Conservation (phyloP, 129 eudicot genomes). For the Escallonia herrerae region DNA sequence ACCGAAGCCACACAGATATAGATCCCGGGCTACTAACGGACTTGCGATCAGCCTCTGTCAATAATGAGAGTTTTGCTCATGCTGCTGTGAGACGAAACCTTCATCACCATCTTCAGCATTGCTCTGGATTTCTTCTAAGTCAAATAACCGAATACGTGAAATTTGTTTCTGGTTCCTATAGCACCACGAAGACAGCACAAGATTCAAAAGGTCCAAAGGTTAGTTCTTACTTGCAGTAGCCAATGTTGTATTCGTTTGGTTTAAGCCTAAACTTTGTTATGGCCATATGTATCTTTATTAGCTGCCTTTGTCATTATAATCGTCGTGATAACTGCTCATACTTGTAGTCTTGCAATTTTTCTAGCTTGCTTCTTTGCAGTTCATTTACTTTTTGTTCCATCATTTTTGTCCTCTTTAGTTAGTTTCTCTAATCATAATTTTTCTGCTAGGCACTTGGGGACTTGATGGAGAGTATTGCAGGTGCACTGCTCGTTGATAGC, state of each 20-base stretch:
- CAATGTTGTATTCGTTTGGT: too few species aligned
- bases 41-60: conserved; percentile 89
- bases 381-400: not conserved
- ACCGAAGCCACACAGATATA: conserved; percentile 52
- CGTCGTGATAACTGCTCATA: too few species aligned
- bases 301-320: too few species aligned
- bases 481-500: conserved; percentile 76
- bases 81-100: conserved; percentile 70
- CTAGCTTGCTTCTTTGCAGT: not conserved
- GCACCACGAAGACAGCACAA: conserved; percentile 32
- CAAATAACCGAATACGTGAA: conserved; percentile 49
- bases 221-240: not conserved
- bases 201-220: conserved; percentile 73
- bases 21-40: conserved; percentile 92
- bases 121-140: conserved; percentile 41
- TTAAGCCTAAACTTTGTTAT: too few species aligned
- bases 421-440: not conserved
- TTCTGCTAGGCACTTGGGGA: conserved; percentile 74
- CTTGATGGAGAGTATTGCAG: conserved; percentile 83
- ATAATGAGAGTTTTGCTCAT: conserved; percentile 79
- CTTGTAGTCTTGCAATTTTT: not conserved
- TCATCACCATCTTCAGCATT: conserved; percentile 65
- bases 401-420: too few species aligned
- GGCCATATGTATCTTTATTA: too few species aligned
- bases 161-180: conserved; percentile 41